Evolutionary conservation across 768 basidiomycete genomes (phyloP), one percentile per base, ranked within the genome.

Genomic region (Amyloporia xantha): DNA sequence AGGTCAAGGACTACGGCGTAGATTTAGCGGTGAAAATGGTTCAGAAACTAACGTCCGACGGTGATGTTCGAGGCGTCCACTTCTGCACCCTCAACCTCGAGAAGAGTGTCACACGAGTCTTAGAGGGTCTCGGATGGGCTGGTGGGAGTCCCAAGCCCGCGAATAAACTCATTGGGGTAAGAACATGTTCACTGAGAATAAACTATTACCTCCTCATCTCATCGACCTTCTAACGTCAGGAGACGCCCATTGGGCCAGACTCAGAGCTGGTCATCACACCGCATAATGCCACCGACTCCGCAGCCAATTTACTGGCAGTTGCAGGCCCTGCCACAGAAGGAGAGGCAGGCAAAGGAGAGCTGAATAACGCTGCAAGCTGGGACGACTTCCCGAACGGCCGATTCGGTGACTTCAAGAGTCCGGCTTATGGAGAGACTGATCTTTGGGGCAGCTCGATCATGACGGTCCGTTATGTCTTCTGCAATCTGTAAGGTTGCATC

Each of bases 331-430:
- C 66, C 7, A 66, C 70, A 2, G 77, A 82, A 7, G 64, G 61
- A 1, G 85, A 86, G 52, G 77, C 71, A 4, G 82, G 85, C 23
- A 76, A 78, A 38, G 87, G 86, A 5, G 88, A 90, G 54, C 68
- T 84, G 5, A 89, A 85, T 59, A 78, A 84, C 54, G 86, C 86
- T 0, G 76, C 83, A 1, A 81, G 80, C 17, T 92, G 90, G 90
- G 90, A 92, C 59, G 96, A 99, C 60, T 98, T 97, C 64, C 96
- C 96, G 5, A 99, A 99, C 62, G 96, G 96, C 28, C 85, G 96
- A 9, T 98, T 97, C 65, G 96, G 96, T 53, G 96, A 98, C 65
- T 90, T 87, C 63, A 90, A 96, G 60, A 95, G 91, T 70, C 96
- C 96, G 19, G 96, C 96, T 1, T 99, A 86, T 57, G 96, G 96